phyloP scores from a whole-genome alignment of 345 rosid genomes.

The Aethionema arabicum region DNA sequence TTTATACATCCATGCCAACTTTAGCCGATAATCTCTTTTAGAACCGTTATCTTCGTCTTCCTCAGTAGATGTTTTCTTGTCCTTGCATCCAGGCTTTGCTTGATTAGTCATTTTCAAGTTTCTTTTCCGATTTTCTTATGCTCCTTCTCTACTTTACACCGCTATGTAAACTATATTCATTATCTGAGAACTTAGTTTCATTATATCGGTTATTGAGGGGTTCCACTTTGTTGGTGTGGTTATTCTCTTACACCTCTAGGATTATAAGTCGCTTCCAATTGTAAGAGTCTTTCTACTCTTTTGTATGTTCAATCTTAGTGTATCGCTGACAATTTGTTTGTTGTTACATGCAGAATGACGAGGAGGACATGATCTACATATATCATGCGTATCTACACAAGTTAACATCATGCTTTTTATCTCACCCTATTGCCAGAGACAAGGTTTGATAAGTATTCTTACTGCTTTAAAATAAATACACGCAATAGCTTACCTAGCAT shows the following conservation, averaged over 20 bases:
- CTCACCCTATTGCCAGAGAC: conserved; percentile 86
- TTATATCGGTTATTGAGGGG: background rate
- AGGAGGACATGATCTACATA: conserved; percentile 89
- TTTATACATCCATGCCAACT: background rate
- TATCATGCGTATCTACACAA: conserved; percentile 94
- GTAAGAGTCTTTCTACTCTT: background rate
- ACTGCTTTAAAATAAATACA: background rate
- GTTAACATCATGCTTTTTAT: conserved; percentile 79
- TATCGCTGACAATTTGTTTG: conserved; percentile 28
- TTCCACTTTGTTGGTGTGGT: conserved; percentile 4
- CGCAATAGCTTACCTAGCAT: background rate
- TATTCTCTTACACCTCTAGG: conserved; percentile 8
- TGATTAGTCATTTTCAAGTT: conserved; percentile 15
- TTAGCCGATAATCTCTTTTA: background rate
- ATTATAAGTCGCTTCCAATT: conserved; percentile 11
- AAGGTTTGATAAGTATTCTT: conserved; percentile 53
- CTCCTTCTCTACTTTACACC: conserved; percentile 4
- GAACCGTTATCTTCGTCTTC: background rate
- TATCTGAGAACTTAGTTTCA: conserved; percentile 4
- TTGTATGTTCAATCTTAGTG: conserved; percentile 21
- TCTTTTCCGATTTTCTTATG: conserved; percentile 5
- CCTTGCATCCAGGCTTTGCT: background rate
- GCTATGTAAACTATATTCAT: background rate
- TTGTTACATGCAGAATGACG: conserved; percentile 64
- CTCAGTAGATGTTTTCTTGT: background rate